Evolutionary conservation across 352 stramenopile genomes (phyloP).

Genomic region (Thraustochytrium striatum): DNA sequence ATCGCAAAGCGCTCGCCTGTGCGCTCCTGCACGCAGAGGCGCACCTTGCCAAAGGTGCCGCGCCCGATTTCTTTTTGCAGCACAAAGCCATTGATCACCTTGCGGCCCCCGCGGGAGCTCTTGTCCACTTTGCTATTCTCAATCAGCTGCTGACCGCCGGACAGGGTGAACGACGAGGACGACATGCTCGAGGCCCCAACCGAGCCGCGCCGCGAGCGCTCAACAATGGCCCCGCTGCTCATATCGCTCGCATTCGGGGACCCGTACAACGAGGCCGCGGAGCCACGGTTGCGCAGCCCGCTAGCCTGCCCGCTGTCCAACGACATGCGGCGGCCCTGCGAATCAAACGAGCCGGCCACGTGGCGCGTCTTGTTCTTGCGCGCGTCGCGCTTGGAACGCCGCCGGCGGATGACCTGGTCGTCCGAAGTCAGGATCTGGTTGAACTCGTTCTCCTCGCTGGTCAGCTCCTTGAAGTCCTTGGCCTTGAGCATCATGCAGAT

Average conservation of each 20-base stretch:
- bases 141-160: background rate
- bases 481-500: constrained; percentile 48
- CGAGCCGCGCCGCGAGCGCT: background rate
- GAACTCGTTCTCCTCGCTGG: constrained; percentile 48
- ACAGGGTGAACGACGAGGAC: background rate
- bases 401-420: constrained; percentile 32
- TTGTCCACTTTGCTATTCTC: constrained; percentile 17
- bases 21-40: constrained; percentile 51
- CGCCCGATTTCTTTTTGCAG: constrained; percentile 48
- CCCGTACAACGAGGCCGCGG: background rate
- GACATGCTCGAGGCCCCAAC: background rate
- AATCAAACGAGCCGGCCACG: background rate
- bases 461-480: constrained; percentile 50
- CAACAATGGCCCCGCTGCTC: background rate
- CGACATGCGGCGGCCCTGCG: background rate
- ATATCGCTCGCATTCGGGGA: background rate
- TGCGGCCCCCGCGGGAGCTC: constrained; percentile 19
- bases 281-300: background rate
- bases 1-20: constrained; percentile 47
- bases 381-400: constrained; percentile 36
- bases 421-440: constrained; percentile 41
- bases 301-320: background rate
- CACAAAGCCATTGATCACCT: constrained; percentile 50
- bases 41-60: constrained; percentile 54
- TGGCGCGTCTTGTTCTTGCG: constrained; percentile 2